These are phyloP conservation scores for Euphorbia pulcherrima DNA, from an alignment of 345 rosid species.

Conservation along the genomic window DNA sequence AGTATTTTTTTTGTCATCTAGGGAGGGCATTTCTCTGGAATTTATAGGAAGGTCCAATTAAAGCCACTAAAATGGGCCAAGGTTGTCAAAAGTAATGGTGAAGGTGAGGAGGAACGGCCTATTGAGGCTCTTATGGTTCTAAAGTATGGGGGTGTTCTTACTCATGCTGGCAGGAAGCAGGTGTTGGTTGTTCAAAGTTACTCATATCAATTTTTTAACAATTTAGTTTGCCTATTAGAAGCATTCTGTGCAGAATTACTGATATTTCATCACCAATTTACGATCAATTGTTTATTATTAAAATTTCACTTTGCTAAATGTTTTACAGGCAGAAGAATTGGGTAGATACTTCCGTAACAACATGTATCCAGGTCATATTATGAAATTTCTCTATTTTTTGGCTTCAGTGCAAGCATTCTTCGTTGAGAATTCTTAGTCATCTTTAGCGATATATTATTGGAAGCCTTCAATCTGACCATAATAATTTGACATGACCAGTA, in stretches of 20 bases:
- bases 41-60: conserved; percentile 94
- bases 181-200: conserved; percentile 29
- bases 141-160: conserved; percentile 97
- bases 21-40: conserved; percentile 99
- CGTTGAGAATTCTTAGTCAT: not conserved
- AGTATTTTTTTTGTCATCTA: conserved; percentile 35
- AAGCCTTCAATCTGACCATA: not conserved
- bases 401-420: not conserved
- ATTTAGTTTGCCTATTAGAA: conserved; percentile 6
- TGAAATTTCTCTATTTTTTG: conserved; percentile 2
- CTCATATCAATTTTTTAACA: not conserved
- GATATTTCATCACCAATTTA: not conserved
- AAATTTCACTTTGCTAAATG: conserved; percentile 15
- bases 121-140: conserved; percentile 97
- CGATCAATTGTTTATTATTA: conserved; percentile 1
- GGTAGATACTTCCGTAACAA: conserved; percentile 96
- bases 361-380: conserved; percentile 89
- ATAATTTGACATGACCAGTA: not conserved
- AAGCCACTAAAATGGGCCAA: conserved; percentile 94
- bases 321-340: conserved; percentile 90
- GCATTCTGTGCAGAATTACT: not conserved
- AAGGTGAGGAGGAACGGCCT: conserved; percentile 95
- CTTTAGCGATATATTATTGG: not conserved
- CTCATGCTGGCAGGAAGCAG: conserved; percentile 99
- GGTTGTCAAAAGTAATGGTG: conserved; percentile 67